Percentiles rank a stretch among this genome's conserved stretches.
phyloP scores from a whole-genome alignment of 2,329 filamentous ascomycete species.

The Waltergamsia citrina region DNA sequence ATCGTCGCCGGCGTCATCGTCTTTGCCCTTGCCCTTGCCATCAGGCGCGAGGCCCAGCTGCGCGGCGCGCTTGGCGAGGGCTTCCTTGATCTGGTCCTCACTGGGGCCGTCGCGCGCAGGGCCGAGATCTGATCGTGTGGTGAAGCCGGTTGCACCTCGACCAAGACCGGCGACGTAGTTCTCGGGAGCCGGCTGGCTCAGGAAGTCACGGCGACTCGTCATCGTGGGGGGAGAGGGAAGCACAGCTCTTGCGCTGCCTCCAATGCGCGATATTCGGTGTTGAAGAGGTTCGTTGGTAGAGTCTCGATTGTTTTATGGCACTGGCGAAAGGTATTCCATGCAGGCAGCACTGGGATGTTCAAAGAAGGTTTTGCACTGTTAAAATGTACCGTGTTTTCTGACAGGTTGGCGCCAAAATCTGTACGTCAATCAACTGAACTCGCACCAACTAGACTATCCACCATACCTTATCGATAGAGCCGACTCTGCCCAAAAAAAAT shows the following conservation, averaged over 20 bases:
- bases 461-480: conserved; percentile 13
- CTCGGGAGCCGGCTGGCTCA: conserved; percentile 76
- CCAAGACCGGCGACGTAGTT: conserved; percentile 95
- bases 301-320: neutral
- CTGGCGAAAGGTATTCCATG: too few relatives aligned
- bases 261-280: neutral
- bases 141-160: conserved; percentile 96
- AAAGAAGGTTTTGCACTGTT: neutral
- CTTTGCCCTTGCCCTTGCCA: conserved; percentile 57
- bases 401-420: neutral
- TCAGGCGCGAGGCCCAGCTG: conserved; percentile 63
- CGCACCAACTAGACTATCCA: neutral
- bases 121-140: conserved; percentile 90
- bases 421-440: neutral
- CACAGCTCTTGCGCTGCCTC: neutral
- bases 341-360: too few relatives aligned
- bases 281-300: too few relatives aligned
- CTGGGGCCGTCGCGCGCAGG: conserved; percentile 91
- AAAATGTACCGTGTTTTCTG: neutral
- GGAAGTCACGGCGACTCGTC: conserved; percentile 67
- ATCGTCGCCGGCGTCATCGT: conserved; percentile 63
- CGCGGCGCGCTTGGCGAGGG: conserved; percentile 85
- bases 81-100: conserved; percentile 97
- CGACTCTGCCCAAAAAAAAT: conserved; percentile 11
- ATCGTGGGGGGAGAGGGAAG: conserved; percentile 32